Base-by-base conservation (phyloP, 2,329 filamentous ascomycete genomes). In the Colletotrichum paranaense region DNA sequence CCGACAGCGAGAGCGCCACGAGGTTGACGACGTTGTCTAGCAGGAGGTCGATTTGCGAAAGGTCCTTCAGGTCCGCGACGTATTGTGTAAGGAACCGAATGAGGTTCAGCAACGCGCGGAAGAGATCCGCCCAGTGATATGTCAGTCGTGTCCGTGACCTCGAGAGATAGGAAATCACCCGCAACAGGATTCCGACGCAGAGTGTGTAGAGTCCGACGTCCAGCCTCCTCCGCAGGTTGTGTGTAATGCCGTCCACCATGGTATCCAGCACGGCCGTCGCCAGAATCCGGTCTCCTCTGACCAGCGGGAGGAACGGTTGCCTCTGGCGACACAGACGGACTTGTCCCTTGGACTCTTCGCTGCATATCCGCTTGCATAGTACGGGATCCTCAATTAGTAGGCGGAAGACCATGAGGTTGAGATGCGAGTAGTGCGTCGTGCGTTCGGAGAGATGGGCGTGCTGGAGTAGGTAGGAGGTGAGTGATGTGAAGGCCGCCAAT, bases 81-180 rank as follows among this genome's bases (percentile, higher is more conserved):
- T 99, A 99, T 30, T 93, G 95, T 2, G 93, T 95, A 57, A 98
- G 87, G 85, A 99, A 99, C 56, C 95, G 93, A 76, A 98, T 91
- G 26, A 99, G 92, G 5, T 94, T 93, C 12, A 98, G 89, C 4
- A 99, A 87, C 2, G 94, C 94, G 63, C 95, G 92, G 91, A 98
- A 99, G 32, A 99, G 89, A 78, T 98, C 95, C 1, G 95, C 92
- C 97, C 97, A 99, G 84, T 99, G 97, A 81, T 98, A 98, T 19
- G 88, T 83, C 22, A 98, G 87, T 42, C 97, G 93, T 38, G 92
- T 95, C 78, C 95, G 92, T 62, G 93, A 94, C 76, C 93, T 92
- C 57, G 94, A 94, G 52, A 98, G 89, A 80, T 96, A 94, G 7
- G 95, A 95, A 49, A 98, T 89, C 64, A 97, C 87, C 56, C 96